phyloP scores from a whole-genome alignment of 1,284 basidiomycete species.

The Hypsizygus ulmarius region DNA sequence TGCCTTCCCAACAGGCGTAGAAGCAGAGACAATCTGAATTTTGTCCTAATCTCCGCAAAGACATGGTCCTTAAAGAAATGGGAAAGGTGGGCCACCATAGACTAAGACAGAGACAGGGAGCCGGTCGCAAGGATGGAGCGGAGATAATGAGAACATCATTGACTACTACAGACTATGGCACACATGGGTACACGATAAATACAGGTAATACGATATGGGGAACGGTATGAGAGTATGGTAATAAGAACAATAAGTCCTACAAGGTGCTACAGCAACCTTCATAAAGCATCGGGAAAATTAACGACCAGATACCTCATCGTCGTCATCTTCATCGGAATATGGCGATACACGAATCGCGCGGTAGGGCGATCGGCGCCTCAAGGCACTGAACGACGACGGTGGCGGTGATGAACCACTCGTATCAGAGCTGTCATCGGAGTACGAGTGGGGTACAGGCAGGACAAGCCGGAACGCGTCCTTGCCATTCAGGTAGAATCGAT shows the following conservation, averaged over 20 bases:
- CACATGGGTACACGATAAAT: conserved; percentile 10
- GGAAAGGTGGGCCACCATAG: not conserved
- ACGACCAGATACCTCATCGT: conserved; percentile 26
- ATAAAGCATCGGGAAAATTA: conserved; percentile 20
- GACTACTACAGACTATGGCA: conserved; percentile 10
- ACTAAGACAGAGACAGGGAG: not conserved
- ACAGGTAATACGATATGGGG: conserved; percentile 11
- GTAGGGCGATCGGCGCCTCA: conserved; percentile 25
- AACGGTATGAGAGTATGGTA: conserved; percentile 5
- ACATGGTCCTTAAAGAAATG: not conserved
- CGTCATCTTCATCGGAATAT: conserved; percentile 47
- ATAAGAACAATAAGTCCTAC: not conserved
- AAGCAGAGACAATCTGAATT: no score
- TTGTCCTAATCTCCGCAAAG: no score
- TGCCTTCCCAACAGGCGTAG: no score
- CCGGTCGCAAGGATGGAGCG: not conserved
- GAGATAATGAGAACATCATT: not conserved
- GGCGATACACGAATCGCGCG: conserved; percentile 40
- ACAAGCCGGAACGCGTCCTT: conserved; percentile 83
- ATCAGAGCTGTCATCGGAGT: conserved; percentile 29
- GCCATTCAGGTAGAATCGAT: conserved; percentile 94
- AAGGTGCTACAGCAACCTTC: conserved; percentile 2
- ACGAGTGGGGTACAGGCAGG: conserved; percentile 48
- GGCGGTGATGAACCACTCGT: conserved; percentile 18
- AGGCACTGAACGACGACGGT: conserved; percentile 15